phyloP scores from a whole-genome alignment of 2,329 filamentous ascomycete species.

The Fonsecaea pugnacius region DNA sequence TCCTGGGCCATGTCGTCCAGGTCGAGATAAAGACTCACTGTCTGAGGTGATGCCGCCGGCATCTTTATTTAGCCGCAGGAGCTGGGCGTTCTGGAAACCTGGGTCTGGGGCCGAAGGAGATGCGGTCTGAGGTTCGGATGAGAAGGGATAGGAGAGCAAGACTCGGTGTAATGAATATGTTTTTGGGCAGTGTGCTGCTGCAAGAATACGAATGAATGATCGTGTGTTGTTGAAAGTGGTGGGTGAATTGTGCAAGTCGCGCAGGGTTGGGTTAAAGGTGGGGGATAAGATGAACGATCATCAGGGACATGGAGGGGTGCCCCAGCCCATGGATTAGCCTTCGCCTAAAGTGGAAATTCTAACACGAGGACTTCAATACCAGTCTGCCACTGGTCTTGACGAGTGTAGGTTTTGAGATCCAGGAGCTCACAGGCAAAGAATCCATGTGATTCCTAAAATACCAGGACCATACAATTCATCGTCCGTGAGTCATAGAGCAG shows the following conservation, averaged over 20 bases:
- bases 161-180: neutral
- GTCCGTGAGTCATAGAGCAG: too few species aligned
- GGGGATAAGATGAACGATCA: neutral
- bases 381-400: too few species aligned
- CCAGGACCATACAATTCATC: too few species aligned
- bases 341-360: neutral
- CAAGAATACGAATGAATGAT: neutral
- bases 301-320: neutral
- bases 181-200: neutral
- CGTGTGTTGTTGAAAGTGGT: neutral
- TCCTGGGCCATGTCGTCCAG: neutral
- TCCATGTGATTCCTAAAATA: too few species aligned
- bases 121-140: neutral
- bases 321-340: neutral
- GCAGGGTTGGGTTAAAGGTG: neutral
- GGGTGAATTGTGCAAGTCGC: neutral
- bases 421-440: too few species aligned
- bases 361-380: neutral
- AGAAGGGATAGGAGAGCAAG: neutral
- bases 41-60: slow-evolving; percentile 37
- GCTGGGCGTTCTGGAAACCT: neutral
- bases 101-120: neutral
- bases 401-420: too few species aligned
- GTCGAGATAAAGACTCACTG: slow-evolving; percentile 27
- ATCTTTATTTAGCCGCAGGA: slow-evolving; percentile 20